Percentiles rank a stretch among this genome's conserved stretches.
phyloP scores from a whole-genome alignment of 1,139 yeast species.

The Debaryomyces psychrophilus region DNA sequence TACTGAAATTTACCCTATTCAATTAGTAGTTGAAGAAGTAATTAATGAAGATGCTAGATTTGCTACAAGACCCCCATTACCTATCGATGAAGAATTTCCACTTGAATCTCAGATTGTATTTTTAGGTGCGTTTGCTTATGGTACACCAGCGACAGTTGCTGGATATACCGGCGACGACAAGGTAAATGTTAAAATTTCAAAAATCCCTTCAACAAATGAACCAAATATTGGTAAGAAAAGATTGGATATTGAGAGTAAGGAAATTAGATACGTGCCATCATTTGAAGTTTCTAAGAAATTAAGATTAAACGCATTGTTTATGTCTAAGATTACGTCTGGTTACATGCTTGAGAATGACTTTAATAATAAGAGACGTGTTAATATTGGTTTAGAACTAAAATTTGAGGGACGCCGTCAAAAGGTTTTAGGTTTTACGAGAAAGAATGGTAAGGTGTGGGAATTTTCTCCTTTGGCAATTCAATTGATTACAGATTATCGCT shows the following conservation, averaged over 20 bases:
- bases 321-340: conserved; percentile 78
- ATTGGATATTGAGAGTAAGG: conserved; percentile 57
- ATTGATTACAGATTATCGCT: conserved; percentile 62
- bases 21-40: conserved; percentile 77
- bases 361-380: conserved; percentile 50
- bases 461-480: conserved; percentile 75
- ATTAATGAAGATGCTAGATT: conserved; percentile 74
- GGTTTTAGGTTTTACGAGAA: conserved; percentile 84
- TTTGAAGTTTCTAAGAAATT: conserved; percentile 65
- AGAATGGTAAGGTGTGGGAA: conserved; percentile 76
- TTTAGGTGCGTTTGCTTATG: conserved; percentile 87
- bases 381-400: conserved; percentile 85
- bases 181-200: conserved; percentile 54
- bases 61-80: conserved; percentile 71
- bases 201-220: conserved; percentile 54
- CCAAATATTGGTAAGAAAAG: conserved; percentile 66
- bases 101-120: conserved; percentile 72
- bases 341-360: conserved; percentile 60
- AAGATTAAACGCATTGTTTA: conserved; percentile 61
- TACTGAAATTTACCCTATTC: conserved; percentile 68
- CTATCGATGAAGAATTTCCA: conserved; percentile 84
- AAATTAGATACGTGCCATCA: conserved; percentile 66
- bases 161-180: conserved; percentile 61
- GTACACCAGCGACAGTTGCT: conserved; percentile 75
- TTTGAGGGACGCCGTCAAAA: conserved; percentile 79